Percentiles rank a stretch among this genome's conserved stretches.
Evolutionary conservation across 225 moss, liverwort and hornwort species (phyloP).

Genomic region (Marchantia polymorpha): DNA sequence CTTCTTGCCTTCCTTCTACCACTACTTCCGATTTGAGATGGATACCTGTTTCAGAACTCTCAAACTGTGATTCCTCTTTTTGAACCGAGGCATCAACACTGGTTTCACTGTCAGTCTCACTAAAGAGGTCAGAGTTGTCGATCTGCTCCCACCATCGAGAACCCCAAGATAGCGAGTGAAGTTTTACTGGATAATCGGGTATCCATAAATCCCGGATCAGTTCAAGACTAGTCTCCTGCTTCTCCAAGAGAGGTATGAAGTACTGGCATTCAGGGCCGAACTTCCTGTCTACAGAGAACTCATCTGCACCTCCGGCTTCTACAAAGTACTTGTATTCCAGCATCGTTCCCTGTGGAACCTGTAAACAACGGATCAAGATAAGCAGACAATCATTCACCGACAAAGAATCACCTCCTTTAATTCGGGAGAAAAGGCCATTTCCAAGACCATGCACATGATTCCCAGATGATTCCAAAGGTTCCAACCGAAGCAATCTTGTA

Average conservation of each 20-base stretch:
- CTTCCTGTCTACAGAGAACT: constrained; percentile 20
- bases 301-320: constrained; percentile 30
- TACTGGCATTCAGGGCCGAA: constrained; percentile 43
- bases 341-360: constrained; percentile 47
- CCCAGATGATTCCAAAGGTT: neutral
- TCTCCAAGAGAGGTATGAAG: constrained; percentile 26
- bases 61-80: neutral
- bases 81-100: neutral
- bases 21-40: neutral
- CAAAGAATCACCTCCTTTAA: neutral
- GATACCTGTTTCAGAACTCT: neutral
- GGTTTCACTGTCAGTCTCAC: neutral
- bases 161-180: constrained; percentile 42
- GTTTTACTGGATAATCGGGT: constrained; percentile 35
- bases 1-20: neutral
- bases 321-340: constrained; percentile 49
- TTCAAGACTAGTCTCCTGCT: constrained; percentile 22
- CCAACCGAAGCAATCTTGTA: neutral
- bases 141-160: constrained; percentile 47
- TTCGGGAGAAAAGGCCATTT: too few species aligned
- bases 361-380: neutral
- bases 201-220: constrained; percentile 38
- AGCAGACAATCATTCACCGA: neutral
- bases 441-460: neutral
- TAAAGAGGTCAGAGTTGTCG: constrained; percentile 2